Conservation (phyloP, 2,329 filamentous ascomycete species). For the Xylaria sp. region DNA sequence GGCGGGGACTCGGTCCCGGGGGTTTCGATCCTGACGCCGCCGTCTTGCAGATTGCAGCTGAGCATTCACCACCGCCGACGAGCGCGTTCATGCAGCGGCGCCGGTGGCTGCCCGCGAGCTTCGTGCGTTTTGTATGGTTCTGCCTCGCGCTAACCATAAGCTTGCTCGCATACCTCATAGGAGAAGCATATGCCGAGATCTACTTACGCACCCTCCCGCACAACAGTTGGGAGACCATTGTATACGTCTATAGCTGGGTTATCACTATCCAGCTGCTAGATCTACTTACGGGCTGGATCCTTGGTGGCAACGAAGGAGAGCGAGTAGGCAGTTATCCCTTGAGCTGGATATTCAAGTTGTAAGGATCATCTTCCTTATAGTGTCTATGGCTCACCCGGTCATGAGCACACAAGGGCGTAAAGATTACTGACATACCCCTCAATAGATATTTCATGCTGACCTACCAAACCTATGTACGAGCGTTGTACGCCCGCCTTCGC, state of each 20-base stretch:
- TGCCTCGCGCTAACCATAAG: slow-evolving; percentile 71
- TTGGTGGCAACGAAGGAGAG: slow-evolving; percentile 73
- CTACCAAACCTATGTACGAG: slow-evolving; percentile 77
- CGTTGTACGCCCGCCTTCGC: slow-evolving; percentile 74
- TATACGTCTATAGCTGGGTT: slow-evolving; percentile 78
- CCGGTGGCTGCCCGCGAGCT: slow-evolving; percentile 72
- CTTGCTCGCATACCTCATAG: slow-evolving; percentile 73
- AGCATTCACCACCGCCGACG: slow-evolving; percentile 40
- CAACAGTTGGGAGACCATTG: slow-evolving; percentile 72
- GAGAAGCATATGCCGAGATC: slow-evolving; percentile 76
- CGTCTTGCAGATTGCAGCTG: slow-evolving; percentile 43
- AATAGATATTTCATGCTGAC: slow-evolving; percentile 61
- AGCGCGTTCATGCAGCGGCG: slow-evolving; percentile 57
- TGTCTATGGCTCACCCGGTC: background rate
- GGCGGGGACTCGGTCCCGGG: slow-evolving; percentile 50
- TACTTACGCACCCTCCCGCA: slow-evolving; percentile 75
- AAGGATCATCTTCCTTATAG: slow-evolving; percentile 43
- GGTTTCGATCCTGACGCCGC: slow-evolving; percentile 54
- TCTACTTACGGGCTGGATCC: slow-evolving; percentile 72
- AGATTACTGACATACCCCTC: slow-evolving; percentile 34
- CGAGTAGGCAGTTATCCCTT: slow-evolving; percentile 76
- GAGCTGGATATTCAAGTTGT: slow-evolving; percentile 78
- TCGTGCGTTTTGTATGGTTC: slow-evolving; percentile 77
- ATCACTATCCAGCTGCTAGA: slow-evolving; percentile 73
- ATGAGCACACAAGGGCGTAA: background rate